phyloP scores from a whole-genome alignment of 2,329 filamentous ascomycete genomes.

The Aspergillus chevalieri region DNA sequence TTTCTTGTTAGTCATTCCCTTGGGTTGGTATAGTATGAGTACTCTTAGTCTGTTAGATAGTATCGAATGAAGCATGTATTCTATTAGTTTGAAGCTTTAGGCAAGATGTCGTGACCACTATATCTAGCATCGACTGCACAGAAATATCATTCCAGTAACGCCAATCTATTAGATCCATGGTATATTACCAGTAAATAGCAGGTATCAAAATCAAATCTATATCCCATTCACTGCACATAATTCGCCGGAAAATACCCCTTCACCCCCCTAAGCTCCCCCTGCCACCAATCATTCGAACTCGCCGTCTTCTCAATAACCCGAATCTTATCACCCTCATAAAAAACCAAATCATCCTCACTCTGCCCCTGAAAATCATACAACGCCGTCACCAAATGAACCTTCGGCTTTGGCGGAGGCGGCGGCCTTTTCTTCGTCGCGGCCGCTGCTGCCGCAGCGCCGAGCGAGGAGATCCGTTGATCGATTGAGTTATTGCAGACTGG shows the following conservation, averaged over 20 bases:
- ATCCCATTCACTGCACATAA: constrained; percentile 55
- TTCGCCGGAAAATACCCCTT: constrained; percentile 76
- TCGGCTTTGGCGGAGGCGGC: constrained; percentile 53
- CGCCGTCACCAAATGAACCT: constrained; percentile 58
- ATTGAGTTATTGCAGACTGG: constrained; percentile 19
- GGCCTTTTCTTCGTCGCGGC: constrained; percentile 63
- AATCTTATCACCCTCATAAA: constrained; percentile 72
- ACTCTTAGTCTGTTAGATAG: background rate
- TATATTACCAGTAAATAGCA: no score
- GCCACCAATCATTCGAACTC: constrained; percentile 82
- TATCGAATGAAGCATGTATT: no score
- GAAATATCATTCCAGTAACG: background rate
- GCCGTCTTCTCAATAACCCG: constrained; percentile 70
- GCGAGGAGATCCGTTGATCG: background rate
- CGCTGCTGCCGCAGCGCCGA: background rate
- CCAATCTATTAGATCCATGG: no score
- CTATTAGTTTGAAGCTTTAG: no score
- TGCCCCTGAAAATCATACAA: constrained; percentile 70
- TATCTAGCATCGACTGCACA: background rate
- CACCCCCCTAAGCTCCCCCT: constrained; percentile 64
- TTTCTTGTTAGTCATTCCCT: background rate
- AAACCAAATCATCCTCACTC: constrained; percentile 63
- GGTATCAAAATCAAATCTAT: background rate
- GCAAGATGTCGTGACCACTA: no score
- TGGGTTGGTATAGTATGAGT: background rate